These are phyloP conservation scores for Rutstroemia sp. DNA, from an alignment of 2,329 filamentous ascomycete genomes.

Conservation along the genomic window DNA sequence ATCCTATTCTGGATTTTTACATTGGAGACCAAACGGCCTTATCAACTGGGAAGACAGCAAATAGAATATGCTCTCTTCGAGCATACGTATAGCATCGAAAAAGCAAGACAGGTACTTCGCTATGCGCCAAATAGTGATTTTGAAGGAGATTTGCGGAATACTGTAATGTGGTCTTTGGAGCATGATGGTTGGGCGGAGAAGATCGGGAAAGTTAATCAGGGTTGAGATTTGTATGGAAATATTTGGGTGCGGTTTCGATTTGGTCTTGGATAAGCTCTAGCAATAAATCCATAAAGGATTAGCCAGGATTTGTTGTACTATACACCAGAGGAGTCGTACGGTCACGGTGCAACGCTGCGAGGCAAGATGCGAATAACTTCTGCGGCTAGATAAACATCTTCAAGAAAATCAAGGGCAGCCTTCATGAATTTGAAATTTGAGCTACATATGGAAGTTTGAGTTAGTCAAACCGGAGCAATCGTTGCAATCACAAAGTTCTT, in stretches of 20 bases:
- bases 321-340: not conserved
- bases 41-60: not conserved
- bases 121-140: not conserved
- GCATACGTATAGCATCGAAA: not conserved
- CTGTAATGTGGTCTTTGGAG: not conserved
- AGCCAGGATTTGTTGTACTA: too few relatives aligned
- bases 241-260: too few relatives aligned
- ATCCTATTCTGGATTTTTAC: slow-evolving; percentile 1
- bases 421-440: not conserved
- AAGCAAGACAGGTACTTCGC: not conserved
- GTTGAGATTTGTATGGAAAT: not conserved
- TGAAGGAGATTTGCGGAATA: not conserved
- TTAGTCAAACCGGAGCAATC: too few relatives aligned
- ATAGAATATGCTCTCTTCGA: slow-evolving; percentile 2
- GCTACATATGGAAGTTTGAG: too few relatives aligned
- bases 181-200: not conserved
- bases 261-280: too few relatives aligned
- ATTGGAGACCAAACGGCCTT: not conserved
- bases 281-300: too few relatives aligned
- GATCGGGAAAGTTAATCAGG: not conserved
- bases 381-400: not conserved
- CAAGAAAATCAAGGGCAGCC: not conserved
- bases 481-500: too few relatives aligned
- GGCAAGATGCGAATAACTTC: not conserved
- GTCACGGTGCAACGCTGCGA: not conserved